Evolutionary conservation across 805 yeast species (phyloP), one percentile per base, ranked within the genome.

Genomic region (Sungouiella blattae): DNA sequence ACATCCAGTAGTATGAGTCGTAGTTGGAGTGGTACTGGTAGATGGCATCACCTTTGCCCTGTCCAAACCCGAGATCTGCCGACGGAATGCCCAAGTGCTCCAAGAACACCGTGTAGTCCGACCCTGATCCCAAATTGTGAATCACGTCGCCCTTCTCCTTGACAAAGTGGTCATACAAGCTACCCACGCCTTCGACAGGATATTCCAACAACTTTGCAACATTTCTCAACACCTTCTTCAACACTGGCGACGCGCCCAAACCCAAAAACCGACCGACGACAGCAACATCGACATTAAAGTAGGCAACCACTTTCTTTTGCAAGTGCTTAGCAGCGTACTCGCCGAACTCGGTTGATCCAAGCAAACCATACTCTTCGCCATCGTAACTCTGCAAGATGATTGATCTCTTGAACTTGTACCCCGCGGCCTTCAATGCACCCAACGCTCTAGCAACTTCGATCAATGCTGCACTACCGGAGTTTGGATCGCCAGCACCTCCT

Each of bases 401-500:
- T 0, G 88, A 76, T 49, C 93, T 66, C 33, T 74, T 55, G 8
- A 94, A 94, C 49, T 71, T 74, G 89, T 89, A 86, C 6, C 87
- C 87, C 1, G 53, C 43, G 29, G 64, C 55, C 41, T 70, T 62
- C 34, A 83, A 61, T 28, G 66, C 73, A 16, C 77, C 73, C 23
- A 82, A 62, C 1, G 75, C 79, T 31, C 85, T 65, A 6, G 80
- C 79, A 27, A 83, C 59, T 53, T 83, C 91, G 28, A 83, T 56
- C 43, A 81, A 41, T 0, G 69, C 76, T 1, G 88, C 80, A 12
- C 84, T 71, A 1, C 91, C 91, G 18, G 82, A 71, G 56, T 83
- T 83, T 20, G 93, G 89, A 58, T 84, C 93, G 17, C 78, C 81
- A 1, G 89, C 88, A 11, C 87, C 87, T 32, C 85, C 85, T 38